These are phyloP conservation scores for Colletotrichum aenigma DNA, from an alignment of 2,329 filamentous ascomycete genomes.

Conservation along the genomic window DNA sequence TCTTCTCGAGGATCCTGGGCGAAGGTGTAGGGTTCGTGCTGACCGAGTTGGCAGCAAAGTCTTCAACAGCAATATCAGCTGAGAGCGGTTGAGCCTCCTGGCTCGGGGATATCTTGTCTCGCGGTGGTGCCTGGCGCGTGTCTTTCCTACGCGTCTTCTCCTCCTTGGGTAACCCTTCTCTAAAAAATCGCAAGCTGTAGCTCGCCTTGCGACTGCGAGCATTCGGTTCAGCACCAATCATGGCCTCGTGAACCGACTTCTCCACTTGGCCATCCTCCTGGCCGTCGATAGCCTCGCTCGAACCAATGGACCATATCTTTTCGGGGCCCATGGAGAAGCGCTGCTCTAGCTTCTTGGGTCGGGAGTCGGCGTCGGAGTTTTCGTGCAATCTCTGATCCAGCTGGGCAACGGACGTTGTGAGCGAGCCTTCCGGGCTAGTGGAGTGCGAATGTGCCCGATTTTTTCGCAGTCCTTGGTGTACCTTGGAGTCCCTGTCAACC, in stretches of 20 bases:
- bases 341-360: slow-evolving; percentile 44
- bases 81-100: slow-evolving; percentile 30
- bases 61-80: slow-evolving; percentile 18
- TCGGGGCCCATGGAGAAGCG: slow-evolving; percentile 51
- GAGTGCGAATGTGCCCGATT: slow-evolving; percentile 24
- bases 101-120: slow-evolving; percentile 45
- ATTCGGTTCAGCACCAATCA: slow-evolving; percentile 65
- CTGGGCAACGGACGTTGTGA: slow-evolving; percentile 22
- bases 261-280: slow-evolving; percentile 62
- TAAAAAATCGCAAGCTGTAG: slow-evolving; percentile 70
- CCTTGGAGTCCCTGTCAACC: slow-evolving; percentile 36
- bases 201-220: slow-evolving; percentile 71
- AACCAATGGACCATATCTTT: slow-evolving; percentile 69
- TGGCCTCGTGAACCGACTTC: slow-evolving; percentile 66
- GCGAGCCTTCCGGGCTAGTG: slow-evolving; percentile 28
- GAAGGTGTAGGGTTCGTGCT: slow-evolving; percentile 17
- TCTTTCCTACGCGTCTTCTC: slow-evolving; percentile 62
- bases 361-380: slow-evolving; percentile 26
- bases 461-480: slow-evolving; percentile 21
- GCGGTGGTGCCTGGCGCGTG: slow-evolving; percentile 32
- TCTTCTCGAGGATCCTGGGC: slow-evolving; percentile 24
- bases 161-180: slow-evolving; percentile 65
- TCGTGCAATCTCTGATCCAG: slow-evolving; percentile 22
- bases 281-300: slow-evolving; percentile 48
- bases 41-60: slow-evolving; percentile 12